Conservation (phyloP, 1,284 basidiomycete genomes). For the Kalmanozyma brasiliensis region DNA sequence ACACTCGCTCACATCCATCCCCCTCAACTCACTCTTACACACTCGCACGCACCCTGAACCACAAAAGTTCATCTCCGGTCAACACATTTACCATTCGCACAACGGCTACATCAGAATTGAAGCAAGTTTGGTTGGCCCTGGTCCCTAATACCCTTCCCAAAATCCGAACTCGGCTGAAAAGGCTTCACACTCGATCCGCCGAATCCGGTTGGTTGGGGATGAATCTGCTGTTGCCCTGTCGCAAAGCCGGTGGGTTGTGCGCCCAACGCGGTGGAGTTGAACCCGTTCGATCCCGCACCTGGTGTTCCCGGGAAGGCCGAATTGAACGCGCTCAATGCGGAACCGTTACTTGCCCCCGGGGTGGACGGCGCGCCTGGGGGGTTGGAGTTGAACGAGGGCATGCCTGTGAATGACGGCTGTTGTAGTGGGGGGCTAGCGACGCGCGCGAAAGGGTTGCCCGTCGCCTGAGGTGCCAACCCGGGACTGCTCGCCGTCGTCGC, state of each 20-base stretch:
- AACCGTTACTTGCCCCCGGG: too few relatives aligned
- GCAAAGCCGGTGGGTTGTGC: too few relatives aligned
- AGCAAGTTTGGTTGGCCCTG: constrained; percentile 32
- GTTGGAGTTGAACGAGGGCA: constrained; percentile 13
- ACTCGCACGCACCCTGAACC: too few relatives aligned
- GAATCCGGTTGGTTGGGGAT: constrained; percentile 55
- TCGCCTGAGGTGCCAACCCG: constrained; percentile 31
- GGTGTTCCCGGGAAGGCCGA: constrained; percentile 16
- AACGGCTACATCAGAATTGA: constrained; percentile 23
- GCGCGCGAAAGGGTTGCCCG: constrained; percentile 54
- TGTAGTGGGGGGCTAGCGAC: constrained; percentile 16
- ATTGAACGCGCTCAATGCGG: constrained; percentile 28
- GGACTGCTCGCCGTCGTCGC: constrained; percentile 5
- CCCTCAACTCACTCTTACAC: too few relatives aligned
- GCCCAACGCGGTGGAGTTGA: constrained; percentile 1
- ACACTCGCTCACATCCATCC: too few relatives aligned
- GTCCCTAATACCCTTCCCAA: constrained; percentile 45
- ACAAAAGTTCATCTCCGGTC: too few relatives aligned
- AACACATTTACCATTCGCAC: too few relatives aligned
- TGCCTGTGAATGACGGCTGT: constrained; percentile 15
- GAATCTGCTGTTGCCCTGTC: constrained; percentile 20
- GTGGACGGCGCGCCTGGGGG: neutral
- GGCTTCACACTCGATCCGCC: constrained; percentile 56
- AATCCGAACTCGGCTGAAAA: constrained; percentile 61
- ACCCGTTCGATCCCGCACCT: neutral